phyloP scores from a whole-genome alignment of 495 filamentous ascomycete species.

The Tuber borchii region DNA sequence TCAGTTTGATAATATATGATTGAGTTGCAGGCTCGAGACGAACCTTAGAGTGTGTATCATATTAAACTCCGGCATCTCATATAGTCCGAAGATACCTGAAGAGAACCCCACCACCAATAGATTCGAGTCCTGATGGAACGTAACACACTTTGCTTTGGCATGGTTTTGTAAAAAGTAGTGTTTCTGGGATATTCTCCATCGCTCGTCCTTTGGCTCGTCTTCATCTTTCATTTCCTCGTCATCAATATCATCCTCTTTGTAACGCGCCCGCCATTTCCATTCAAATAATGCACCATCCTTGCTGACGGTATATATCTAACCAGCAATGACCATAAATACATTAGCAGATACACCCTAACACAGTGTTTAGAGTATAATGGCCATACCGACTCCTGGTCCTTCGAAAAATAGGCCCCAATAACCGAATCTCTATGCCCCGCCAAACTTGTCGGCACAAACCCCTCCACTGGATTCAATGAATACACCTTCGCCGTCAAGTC shows the following conservation, averaged over 20 bases:
- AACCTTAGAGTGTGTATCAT: slow-evolving; percentile 77
- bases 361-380: not conserved
- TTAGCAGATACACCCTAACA: not conserved
- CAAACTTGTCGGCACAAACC: slow-evolving; percentile 79
- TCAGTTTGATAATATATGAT: not conserved
- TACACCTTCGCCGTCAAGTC: slow-evolving; percentile 91
- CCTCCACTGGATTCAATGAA: slow-evolving; percentile 80
- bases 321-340: not conserved
- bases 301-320: slow-evolving; percentile 50
- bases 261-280: slow-evolving; percentile 57
- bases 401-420: slow-evolving; percentile 83
- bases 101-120: slow-evolving; percentile 90
- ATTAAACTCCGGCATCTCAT: slow-evolving; percentile 96
- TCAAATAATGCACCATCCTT: slow-evolving; percentile 54
- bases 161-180: slow-evolving; percentile 90
- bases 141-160: slow-evolving; percentile 77
- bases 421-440: slow-evolving; percentile 84
- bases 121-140: slow-evolving; percentile 79
- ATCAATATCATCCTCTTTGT: slow-evolving; percentile 49
- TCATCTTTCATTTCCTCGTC: slow-evolving; percentile 56
- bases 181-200: slow-evolving; percentile 79
- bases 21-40: slow-evolving; percentile 35
- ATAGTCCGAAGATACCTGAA: slow-evolving; percentile 83
- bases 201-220: slow-evolving; percentile 50
- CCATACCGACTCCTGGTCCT: slow-evolving; percentile 63